phyloP scores from a whole-genome alignment of 2,329 filamentous ascomycete species.

The Botrytis hyacinthi region DNA sequence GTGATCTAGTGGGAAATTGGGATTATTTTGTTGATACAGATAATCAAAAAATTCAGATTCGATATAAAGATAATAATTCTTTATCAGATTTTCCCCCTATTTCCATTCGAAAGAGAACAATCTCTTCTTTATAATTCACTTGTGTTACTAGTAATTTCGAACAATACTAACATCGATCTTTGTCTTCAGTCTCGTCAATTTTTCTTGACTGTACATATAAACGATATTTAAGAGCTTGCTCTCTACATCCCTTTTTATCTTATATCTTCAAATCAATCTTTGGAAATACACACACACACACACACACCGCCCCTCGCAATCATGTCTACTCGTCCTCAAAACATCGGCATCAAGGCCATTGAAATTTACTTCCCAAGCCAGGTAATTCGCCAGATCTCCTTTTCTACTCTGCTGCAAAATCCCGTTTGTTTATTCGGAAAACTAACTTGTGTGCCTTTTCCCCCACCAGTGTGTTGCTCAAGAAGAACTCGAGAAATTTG shows the following conservation, averaged over 20 bases:
- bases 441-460: conserved; percentile 15
- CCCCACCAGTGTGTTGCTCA: conserved; percentile 73
- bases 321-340: conserved; percentile 77
- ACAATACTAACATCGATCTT: conserved; percentile 20
- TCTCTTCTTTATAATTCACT: not conserved
- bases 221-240: not conserved
- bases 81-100: not conserved
- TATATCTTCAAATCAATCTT: conserved; percentile 16
- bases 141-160: not conserved
- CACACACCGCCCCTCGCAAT: conserved; percentile 31
- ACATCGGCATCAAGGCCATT: conserved; percentile 91
- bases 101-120: not conserved
- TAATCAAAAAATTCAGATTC: conserved; percentile 1
- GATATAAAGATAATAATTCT: conserved; percentile 3
- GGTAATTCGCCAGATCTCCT: conserved; percentile 50
- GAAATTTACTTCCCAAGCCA: conserved; percentile 86
- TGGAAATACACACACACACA: not conserved
- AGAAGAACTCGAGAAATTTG: conserved; percentile 78
- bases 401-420: not conserved
- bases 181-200: conserved; percentile 14
- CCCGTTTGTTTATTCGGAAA: not conserved
- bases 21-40: conserved; percentile 3
- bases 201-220: conserved; percentile 15
- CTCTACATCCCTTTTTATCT: not conserved
- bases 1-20: conserved; percentile 10